Evolutionary conservation across 106 monocot species (phyloP).

Genomic region (Triglochin maritima): DNA sequence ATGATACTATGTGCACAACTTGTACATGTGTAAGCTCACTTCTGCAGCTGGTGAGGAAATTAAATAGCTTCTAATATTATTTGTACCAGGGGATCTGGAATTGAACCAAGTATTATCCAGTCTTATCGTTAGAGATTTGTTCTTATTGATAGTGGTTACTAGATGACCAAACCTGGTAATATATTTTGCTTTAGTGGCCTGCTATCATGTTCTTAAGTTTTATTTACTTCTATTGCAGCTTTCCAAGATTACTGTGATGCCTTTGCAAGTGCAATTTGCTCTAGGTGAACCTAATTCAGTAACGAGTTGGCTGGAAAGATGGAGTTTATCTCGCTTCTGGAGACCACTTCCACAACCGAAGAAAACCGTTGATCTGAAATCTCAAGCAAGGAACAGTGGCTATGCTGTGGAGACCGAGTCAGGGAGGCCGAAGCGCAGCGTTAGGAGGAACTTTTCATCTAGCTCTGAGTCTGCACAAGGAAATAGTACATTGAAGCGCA

Average conservation of each 20-base stretch:
- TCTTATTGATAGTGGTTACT: too few relatives aligned
- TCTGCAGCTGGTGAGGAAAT: too few relatives aligned
- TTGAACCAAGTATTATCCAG: too few relatives aligned
- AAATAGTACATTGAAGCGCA: slow-evolving; percentile 24
- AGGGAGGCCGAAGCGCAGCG: slow-evolving; percentile 50
- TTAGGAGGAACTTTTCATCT: slow-evolving; percentile 21
- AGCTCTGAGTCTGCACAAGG: slow-evolving; percentile 22
- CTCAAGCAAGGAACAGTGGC: slow-evolving; percentile 18
- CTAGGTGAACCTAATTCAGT: slow-evolving; percentile 56
- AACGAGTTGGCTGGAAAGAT: slow-evolving; percentile 60
- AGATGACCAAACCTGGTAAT: background rate
- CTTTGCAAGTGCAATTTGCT: slow-evolving; percentile 48
- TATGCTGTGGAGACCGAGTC: slow-evolving; percentile 60
- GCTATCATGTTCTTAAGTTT: slow-evolving; percentile 31
- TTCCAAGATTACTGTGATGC: slow-evolving; percentile 20
- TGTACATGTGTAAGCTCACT: too few relatives aligned
- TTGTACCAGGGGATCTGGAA: too few relatives aligned
- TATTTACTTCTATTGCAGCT: slow-evolving; percentile 47
- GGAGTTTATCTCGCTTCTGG: slow-evolving; percentile 53
- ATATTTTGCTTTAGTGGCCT: background rate
- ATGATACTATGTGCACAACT: too few relatives aligned
- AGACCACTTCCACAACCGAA: slow-evolving; percentile 31
- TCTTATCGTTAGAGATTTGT: too few relatives aligned
- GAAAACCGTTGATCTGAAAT: slow-evolving; percentile 35
- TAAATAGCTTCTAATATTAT: too few relatives aligned